Percentiles rank a stretch among this genome's conserved stretches.
These are phyloP conservation scores for Apophysomyces sp. DNA, from an alignment of 371 early-diverging fungal genomes.

Conservation along the genomic window DNA sequence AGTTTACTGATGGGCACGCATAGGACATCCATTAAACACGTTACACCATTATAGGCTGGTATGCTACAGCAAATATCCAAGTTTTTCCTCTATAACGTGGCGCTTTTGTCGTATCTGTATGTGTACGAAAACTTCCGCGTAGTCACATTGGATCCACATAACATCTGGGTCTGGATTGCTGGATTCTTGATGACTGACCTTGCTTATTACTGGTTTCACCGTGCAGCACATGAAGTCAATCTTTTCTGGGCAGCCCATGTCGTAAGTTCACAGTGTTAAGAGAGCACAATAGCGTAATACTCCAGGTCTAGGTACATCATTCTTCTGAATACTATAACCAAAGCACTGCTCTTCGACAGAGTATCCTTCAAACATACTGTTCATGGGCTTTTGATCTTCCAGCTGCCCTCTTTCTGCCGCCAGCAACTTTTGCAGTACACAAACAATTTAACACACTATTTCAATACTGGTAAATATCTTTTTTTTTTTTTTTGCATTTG, in stretches of 20 bases:
- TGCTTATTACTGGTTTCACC: constrained; percentile 57
- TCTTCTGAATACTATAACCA: constrained; percentile 55
- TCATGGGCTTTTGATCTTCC: constrained; percentile 34
- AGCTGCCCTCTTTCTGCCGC: constrained; percentile 47
- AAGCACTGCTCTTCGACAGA: constrained; percentile 54
- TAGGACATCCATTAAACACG: constrained; percentile 4
- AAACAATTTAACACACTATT: constrained; percentile 48
- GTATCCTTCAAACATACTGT: constrained; percentile 41
- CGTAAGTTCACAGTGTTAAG: constrained; percentile 24
- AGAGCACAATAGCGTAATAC: not conserved
- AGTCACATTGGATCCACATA: constrained; percentile 35
- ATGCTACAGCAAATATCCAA: constrained; percentile 50
- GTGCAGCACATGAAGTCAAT: constrained; percentile 59
- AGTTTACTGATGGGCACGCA: not conserved
- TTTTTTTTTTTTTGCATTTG: not conserved
- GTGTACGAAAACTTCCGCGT: constrained; percentile 48
- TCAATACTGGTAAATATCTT: constrained; percentile 42
- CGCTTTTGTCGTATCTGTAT: constrained; percentile 45
- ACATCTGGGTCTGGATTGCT: constrained; percentile 44
- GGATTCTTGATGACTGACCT: constrained; percentile 52
- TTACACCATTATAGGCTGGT: constrained; percentile 31
- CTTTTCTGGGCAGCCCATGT: constrained; percentile 57
- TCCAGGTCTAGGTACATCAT: constrained; percentile 23
- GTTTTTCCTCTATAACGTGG: constrained; percentile 45
- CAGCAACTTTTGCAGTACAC: constrained; percentile 49